These are phyloP conservation scores for Dryas octopetala DNA, from an alignment of 306 rosid genomes.

Conservation along the genomic window DNA sequence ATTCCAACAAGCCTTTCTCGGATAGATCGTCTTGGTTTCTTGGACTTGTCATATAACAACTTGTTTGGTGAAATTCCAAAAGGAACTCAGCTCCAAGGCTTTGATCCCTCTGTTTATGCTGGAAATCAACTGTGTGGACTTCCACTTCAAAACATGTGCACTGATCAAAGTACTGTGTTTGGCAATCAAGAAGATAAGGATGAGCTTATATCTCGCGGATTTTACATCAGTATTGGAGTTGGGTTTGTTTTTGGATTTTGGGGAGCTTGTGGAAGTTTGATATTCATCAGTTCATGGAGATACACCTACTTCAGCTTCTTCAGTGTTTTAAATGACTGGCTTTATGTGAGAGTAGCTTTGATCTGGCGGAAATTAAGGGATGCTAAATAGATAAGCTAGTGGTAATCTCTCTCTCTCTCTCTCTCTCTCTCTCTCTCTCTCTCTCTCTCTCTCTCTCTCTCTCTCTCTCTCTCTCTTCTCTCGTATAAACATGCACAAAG, in stretches of 20 bases:
- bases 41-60: constrained; percentile 25
- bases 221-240: too few relatives aligned
- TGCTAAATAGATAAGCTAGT: too few relatives aligned
- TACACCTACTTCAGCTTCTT: constrained; percentile 25
- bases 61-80: constrained; percentile 12
- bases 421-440: too few relatives aligned
- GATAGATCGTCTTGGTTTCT: neutral
- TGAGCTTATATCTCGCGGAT: too few relatives aligned
- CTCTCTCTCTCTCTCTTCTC: too few relatives aligned
- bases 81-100: constrained; percentile 1
- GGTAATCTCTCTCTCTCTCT: too few relatives aligned
- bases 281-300: constrained; percentile 26
- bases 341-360: constrained; percentile 1
- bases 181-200: neutral
- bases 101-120: neutral
- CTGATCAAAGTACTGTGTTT: accelerated
- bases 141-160: constrained; percentile 13
- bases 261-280: constrained; percentile 32
- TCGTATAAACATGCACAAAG: too few relatives aligned
- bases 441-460: too few relatives aligned
- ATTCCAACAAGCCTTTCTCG: constrained; percentile 17
- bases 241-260: constrained; percentile 24
- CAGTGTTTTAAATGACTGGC: neutral
- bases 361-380: too few relatives aligned
- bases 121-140: constrained; percentile 16